Conservation (phyloP, 305 asterid species). For the Fraxinus albicans region DNA sequence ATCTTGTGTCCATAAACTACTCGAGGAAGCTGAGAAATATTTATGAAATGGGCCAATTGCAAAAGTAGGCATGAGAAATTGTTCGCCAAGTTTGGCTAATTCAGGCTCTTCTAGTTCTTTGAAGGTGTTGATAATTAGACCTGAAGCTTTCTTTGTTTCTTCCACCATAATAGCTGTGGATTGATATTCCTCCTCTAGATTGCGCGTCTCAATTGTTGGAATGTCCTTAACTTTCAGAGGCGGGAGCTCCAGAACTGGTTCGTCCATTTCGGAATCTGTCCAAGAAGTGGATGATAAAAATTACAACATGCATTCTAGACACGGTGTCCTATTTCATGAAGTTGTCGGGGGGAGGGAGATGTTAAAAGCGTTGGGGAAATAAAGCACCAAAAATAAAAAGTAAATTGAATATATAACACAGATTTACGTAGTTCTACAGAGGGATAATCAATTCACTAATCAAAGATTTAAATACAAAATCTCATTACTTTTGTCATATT, state of each 20-base stretch:
- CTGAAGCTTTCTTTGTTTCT: slow-evolving; percentile 30
- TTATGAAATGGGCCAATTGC: slow-evolving; percentile 54
- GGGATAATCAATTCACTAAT: neutral
- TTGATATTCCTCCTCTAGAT: slow-evolving; percentile 17
- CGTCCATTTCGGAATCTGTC: slow-evolving; percentile 39
- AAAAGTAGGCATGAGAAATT: slow-evolving; percentile 35
- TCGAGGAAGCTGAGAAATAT: slow-evolving; percentile 40
- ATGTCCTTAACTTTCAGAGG: slow-evolving; percentile 52
- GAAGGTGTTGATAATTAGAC: slow-evolving; percentile 39
- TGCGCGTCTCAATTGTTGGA: slow-evolving; percentile 22
- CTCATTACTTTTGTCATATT: neutral
- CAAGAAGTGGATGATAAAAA: neutral
- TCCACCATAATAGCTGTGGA: slow-evolving; percentile 20
- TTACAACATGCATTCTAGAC: neutral
- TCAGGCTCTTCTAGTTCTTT: slow-evolving; percentile 35
- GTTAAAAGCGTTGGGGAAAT: neutral
- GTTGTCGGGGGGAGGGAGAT: neutral
- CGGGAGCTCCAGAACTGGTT: slow-evolving; percentile 35
- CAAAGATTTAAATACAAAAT: neutral
- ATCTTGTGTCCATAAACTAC: slow-evolving; percentile 46
- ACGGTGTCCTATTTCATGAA: neutral
- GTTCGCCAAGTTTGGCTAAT: slow-evolving; percentile 18
- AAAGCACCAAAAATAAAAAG: neutral
- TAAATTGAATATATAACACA: neutral
- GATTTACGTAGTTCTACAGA: neutral